A percentile compares a stretch with the other conserved stretches of the same genome.
These are phyloP conservation scores for Trypanosoma vivax DNA, from an alignment of 208 protist species.

Conservation along the genomic window DNA sequence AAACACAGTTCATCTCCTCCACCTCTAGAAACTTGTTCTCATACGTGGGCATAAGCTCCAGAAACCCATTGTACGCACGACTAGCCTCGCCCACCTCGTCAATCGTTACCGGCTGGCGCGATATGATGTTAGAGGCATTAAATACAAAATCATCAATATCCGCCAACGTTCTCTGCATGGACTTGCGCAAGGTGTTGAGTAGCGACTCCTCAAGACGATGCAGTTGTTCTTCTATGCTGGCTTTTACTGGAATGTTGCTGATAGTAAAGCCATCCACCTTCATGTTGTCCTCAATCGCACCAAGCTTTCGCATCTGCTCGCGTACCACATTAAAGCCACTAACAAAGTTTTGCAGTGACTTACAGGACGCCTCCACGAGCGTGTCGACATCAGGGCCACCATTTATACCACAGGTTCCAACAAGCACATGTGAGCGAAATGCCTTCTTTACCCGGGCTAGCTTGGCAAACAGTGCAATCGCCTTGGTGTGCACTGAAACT, in stretches of 20 bases:
- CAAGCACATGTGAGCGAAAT: conserved; percentile 78
- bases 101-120: conserved; percentile 86
- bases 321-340: conserved; percentile 87
- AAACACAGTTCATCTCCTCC: conserved; percentile 82
- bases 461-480: conserved; percentile 89
- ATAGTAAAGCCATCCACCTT: conserved; percentile 93
- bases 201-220: conserved; percentile 87
- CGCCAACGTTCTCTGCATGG: conserved; percentile 49
- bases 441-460: conserved; percentile 82
- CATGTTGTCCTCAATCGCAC: conserved; percentile 85
- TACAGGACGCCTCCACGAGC: conserved; percentile 62
- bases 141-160: conserved; percentile 88
- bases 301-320: conserved; percentile 72
- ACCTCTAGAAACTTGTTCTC: conserved; percentile 61
- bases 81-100: conserved; percentile 90
- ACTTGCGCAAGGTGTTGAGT: conserved; percentile 74
- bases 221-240: conserved; percentile 89
- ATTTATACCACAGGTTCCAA: conserved; percentile 86
- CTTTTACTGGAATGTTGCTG: conserved; percentile 88
- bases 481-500: conserved; percentile 86
- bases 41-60: conserved; percentile 48
- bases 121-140: conserved; percentile 81
- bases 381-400: conserved; percentile 85
- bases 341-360: conserved; percentile 53
- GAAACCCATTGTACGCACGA: conserved; percentile 64